These are phyloP conservation scores for Triangularia verruculosa DNA, from an alignment of 2,329 filamentous ascomycete species.

Conservation along the genomic window DNA sequence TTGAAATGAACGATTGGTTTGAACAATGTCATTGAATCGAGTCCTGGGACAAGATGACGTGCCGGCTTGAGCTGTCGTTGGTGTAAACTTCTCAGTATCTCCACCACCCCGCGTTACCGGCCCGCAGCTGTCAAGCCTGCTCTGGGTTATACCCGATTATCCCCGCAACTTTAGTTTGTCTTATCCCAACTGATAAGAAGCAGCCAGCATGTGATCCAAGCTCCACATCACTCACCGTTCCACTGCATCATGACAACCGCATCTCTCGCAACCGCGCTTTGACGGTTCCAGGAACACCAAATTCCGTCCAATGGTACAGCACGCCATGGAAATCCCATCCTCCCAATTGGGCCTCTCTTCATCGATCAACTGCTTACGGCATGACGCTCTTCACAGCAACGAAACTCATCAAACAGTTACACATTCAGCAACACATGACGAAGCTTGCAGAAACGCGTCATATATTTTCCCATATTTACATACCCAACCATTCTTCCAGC, in stretches of 20 bases:
- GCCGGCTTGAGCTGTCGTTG: neutral
- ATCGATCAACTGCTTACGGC: neutral
- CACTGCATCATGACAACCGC: neutral
- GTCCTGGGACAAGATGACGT: neutral
- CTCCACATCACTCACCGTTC: neutral
- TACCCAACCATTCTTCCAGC: neutral
- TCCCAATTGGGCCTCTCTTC: neutral
- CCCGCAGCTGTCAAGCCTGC: neutral
- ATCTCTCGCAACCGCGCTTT: neutral
- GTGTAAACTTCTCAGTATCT: neutral
- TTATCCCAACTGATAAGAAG: neutral
- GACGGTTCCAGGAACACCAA: neutral
- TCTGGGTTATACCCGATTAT: neutral
- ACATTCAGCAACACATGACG: neutral
- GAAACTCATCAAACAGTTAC: neutral
- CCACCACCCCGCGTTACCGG: neutral
- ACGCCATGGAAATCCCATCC: neutral
- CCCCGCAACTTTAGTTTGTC: neutral
- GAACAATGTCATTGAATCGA: neutral
- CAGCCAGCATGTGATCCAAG: neutral
- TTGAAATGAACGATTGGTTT: neutral
- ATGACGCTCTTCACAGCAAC: neutral
- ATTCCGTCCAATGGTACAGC: neutral
- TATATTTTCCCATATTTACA: conserved; percentile 19
- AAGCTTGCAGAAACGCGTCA: neutral